Evolutionary conservation across 371 early-diverging fungal genomes (phyloP).

Genomic region (Syncephalastrum contaminatum): DNA sequence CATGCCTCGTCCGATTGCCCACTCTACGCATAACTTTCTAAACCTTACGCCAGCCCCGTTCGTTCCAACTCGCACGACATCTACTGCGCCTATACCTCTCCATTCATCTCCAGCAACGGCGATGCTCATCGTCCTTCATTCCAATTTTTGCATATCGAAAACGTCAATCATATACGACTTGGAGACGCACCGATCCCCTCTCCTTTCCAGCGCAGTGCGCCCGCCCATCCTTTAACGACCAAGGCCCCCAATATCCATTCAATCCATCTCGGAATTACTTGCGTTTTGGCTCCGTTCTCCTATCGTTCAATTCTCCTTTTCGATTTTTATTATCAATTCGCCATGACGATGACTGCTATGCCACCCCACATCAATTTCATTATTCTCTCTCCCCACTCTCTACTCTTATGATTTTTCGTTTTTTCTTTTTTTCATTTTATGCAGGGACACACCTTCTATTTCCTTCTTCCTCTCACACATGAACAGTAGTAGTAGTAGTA

Average conservation of each 20-base stretch:
- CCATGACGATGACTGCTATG: not conserved
- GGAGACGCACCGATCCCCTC: not conserved
- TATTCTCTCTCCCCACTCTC: not conserved
- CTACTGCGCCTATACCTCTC: not conserved
- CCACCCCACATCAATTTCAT: not conserved
- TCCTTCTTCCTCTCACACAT: too few species aligned
- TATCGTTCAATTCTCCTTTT: slow-evolving; percentile 1
- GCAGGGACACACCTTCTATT: not conserved
- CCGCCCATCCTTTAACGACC: too few species aligned
- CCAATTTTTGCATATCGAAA: slow-evolving; percentile 1
- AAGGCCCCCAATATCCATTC: too few species aligned
- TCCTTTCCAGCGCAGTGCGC: not conserved
- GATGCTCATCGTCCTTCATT: not conserved
- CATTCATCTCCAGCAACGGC: not conserved
- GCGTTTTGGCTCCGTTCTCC: slow-evolving; percentile 1
- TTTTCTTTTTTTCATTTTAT: slow-evolving; percentile 1
- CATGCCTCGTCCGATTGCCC: slow-evolving; percentile 51
- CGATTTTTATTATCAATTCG: too few species aligned
- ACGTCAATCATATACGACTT: not conserved
- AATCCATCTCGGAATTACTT: too few species aligned
- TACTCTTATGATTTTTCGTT: not conserved
- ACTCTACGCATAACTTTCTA: slow-evolving; percentile 33
- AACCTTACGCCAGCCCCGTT: too few species aligned
- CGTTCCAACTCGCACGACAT: too few species aligned
- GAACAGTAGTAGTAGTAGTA: too few species aligned